A percentile compares a stretch with the other conserved stretches of the same genome.
phyloP scores from a whole-genome alignment of 1,139 yeast species.

The Blastobotrys raffinosifermentans region DNA sequence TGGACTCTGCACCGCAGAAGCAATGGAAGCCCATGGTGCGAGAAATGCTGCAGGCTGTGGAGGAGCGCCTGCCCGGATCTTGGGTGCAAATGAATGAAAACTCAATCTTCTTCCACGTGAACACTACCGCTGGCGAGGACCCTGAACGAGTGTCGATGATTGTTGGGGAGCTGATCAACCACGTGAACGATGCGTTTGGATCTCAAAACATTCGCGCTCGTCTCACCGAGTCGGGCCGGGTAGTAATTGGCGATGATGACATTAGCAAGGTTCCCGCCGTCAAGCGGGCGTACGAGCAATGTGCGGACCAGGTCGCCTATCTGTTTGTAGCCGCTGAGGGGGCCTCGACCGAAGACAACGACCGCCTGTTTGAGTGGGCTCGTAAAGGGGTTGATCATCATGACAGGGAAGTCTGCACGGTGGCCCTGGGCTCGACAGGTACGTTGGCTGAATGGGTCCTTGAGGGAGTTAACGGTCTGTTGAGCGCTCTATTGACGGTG shows the following conservation, averaged over 20 bases:
- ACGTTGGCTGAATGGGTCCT: constrained; percentile 66
- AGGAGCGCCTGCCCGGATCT: constrained; percentile 78
- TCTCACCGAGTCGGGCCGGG: constrained; percentile 48
- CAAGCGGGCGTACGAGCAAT: constrained; percentile 18
- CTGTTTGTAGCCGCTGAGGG: constrained; percentile 57
- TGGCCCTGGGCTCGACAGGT: constrained; percentile 53
- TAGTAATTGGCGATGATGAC: constrained; percentile 22
- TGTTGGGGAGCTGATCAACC: constrained; percentile 81
- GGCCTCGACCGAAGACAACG: constrained; percentile 44
- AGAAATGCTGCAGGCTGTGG: constrained; percentile 57
- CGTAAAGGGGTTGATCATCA: constrained; percentile 26
- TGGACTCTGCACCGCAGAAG: constrained; percentile 45
- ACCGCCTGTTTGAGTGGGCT: constrained; percentile 59
- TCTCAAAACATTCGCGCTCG: constrained; percentile 71
- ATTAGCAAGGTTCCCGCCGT: constrained; percentile 22
- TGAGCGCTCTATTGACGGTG: constrained; percentile 30
- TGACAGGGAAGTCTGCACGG: constrained; percentile 43
- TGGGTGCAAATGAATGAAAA: constrained; percentile 68
- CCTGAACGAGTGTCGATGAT: constrained; percentile 58
- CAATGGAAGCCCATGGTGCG: constrained; percentile 60
- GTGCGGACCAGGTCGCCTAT: constrained; percentile 11
- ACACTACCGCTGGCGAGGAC: constrained; percentile 47
- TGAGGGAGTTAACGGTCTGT: constrained; percentile 71
- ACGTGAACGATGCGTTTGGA: constrained; percentile 70
- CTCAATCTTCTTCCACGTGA: constrained; percentile 57